Evolutionary conservation across 257 asterid genomes (phyloP).

Genomic region (Solanum virginianum): DNA sequence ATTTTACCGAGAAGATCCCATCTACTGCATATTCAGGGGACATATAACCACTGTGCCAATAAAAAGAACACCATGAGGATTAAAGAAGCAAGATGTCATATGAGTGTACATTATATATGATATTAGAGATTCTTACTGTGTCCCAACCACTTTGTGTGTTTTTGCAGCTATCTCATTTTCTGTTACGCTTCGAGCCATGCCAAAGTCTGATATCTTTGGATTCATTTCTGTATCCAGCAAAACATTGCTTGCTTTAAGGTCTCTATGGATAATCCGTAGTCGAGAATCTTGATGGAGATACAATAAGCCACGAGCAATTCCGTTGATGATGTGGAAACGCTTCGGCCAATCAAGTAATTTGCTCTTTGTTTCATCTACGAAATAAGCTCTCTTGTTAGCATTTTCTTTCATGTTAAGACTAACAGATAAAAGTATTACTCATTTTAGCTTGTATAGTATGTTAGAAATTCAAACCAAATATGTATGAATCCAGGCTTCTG

Average conservation of each 20-base stretch:
- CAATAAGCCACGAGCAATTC: constrained; percentile 22
- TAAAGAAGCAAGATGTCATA: neutral
- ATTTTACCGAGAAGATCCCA: constrained; percentile 21
- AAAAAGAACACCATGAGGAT: neutral
- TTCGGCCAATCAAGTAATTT: constrained; percentile 14
- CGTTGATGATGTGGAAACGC: constrained; percentile 11
- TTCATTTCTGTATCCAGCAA: constrained; percentile 18
- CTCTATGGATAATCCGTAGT: constrained; percentile 20
- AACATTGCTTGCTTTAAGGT: constrained; percentile 24
- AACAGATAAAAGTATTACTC: neutral
- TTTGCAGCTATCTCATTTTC: constrained; percentile 23
- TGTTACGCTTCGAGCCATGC: constrained; percentile 14
- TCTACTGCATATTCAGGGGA: constrained; percentile 20
- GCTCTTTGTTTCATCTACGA: constrained; percentile 7
- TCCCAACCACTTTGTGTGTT: constrained; percentile 17
- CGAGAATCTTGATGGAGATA: constrained; percentile 31
- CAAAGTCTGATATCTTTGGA: constrained; percentile 25
- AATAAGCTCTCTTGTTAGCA: neutral
- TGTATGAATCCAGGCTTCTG: neutral
- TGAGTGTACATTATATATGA: neutral
- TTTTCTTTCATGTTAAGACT: neutral
- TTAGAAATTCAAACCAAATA: neutral
- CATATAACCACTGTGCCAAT: constrained; percentile 17
- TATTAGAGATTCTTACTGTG: constrained; percentile 7
- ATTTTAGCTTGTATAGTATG: neutral